These are phyloP conservation scores for Alternaria longipes DNA, from an alignment of 2,329 filamentous ascomycete genomes.

Conservation along the genomic window DNA sequence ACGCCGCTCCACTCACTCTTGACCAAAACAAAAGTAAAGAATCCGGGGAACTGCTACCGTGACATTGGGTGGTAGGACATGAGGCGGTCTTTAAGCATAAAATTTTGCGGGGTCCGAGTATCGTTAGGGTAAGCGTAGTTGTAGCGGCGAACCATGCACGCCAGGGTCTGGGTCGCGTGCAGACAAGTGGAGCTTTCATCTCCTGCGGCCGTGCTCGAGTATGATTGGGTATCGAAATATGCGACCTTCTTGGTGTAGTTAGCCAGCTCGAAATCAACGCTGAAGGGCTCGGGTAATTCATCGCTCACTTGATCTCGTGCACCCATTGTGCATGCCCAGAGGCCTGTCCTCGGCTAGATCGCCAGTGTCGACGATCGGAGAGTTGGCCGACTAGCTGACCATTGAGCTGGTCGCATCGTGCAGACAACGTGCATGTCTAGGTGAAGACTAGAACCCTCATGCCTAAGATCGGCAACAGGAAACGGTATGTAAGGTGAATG, in stretches of 20 bases:
- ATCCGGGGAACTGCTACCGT: conserved; percentile 28
- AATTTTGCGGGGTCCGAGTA: conserved; percentile 33
- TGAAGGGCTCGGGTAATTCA: neutral
- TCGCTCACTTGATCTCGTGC: conserved; percentile 10
- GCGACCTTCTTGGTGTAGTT: conserved; percentile 25
- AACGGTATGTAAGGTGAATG: conserved; percentile 4
- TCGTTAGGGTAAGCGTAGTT: conserved; percentile 19
- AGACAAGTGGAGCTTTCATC: conserved; percentile 26
- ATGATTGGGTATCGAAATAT: conserved; percentile 23
- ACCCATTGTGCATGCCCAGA: conserved; percentile 1
- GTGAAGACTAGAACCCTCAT: neutral
- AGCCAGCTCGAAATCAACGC: conserved; percentile 3
- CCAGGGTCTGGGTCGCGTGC: conserved; percentile 32
- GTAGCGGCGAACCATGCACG: conserved; percentile 17
- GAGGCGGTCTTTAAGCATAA: conserved; percentile 32
- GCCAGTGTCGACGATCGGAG: conserved; percentile 13
- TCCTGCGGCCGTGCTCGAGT: conserved; percentile 7
- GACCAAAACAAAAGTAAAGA: conserved; percentile 12
- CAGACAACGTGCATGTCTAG: neutral
- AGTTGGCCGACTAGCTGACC: neutral
- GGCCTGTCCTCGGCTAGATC: conserved; percentile 9
- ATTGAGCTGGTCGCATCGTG: neutral
- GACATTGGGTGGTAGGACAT: conserved; percentile 25
- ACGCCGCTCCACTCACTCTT: conserved; percentile 9
- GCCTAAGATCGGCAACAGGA: neutral